These are phyloP conservation scores for Sclerotinia glacialis DNA, from an alignment of 2,329 filamentous ascomycete genomes.

Conservation along the genomic window DNA sequence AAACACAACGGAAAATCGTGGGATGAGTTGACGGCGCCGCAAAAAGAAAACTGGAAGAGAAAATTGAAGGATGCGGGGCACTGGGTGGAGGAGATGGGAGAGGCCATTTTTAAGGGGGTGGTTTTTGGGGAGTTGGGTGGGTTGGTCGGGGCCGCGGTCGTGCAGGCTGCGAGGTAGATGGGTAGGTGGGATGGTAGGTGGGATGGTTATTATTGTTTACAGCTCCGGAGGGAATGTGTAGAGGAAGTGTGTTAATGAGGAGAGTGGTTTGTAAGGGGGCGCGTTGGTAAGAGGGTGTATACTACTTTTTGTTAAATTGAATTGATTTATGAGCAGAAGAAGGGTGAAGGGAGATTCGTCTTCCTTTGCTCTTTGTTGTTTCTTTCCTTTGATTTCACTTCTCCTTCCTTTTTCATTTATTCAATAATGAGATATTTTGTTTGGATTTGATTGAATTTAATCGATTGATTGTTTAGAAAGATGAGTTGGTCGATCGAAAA, in stretches of 20 bases:
- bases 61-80: slow-evolving; percentile 38
- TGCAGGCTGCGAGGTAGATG: slow-evolving; percentile 13
- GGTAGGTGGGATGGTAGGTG: too few relatives aligned
- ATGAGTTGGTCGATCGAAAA: too few relatives aligned
- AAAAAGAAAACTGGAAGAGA: slow-evolving; percentile 37
- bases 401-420: too few relatives aligned
- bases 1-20: slow-evolving; percentile 34
- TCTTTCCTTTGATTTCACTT: too few relatives aligned
- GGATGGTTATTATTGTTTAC: too few relatives aligned
- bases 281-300: not conserved
- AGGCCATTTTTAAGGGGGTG: slow-evolving; percentile 38
- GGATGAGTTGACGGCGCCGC: slow-evolving; percentile 34
- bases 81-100: slow-evolving; percentile 38
- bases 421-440: too few relatives aligned
- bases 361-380: too few relatives aligned
- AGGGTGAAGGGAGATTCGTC: not conserved
- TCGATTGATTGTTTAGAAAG: too few relatives aligned
- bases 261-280: not conserved
- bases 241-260: too few relatives aligned
- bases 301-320: not conserved
- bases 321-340: not conserved
- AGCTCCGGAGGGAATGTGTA: too few relatives aligned
- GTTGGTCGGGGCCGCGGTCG: slow-evolving; percentile 34
- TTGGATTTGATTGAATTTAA: too few relatives aligned
- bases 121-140: slow-evolving; percentile 39